Base-by-base conservation (phyloP, 305 asterid genomes). In the Rubia tinctorum region DNA sequence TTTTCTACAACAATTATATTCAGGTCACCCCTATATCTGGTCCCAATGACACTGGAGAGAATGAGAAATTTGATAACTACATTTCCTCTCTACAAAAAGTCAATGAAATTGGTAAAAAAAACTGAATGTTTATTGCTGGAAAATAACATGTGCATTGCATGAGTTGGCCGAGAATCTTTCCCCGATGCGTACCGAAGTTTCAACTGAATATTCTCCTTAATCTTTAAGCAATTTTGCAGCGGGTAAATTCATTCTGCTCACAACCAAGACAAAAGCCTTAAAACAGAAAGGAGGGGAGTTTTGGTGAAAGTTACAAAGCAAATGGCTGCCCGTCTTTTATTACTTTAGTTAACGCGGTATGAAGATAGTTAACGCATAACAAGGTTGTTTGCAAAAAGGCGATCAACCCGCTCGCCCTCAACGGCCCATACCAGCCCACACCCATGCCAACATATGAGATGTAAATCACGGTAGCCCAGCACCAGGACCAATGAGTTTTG, bases 61-160 rank as follows among this genome's bases (percentile, higher is more conserved):
- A 49, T 47, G 67, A 44, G 39, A 62, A 73, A 47, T 63, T 62
- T 47, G 76, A 73, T 62, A 45, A 62, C 69, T 44, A 61, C 76
- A 63, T 30, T 40, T 66, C 27, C 22, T 59, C 20, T 71, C 40
- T 3, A 30, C 34, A 30, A 30, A 27, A 18, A n/a, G 76, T 45
- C 76, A 72, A 72, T 62, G 63, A 27, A 62, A 61, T 61, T 14
- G 18, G 20, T 72, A 22, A 64, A 64, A 15, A 64, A 5, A 13
- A n/a, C 30, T n/a, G 12, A 58, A 53, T 22, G 59, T 53, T 53
- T 53, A 17, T 58, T 15, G 22, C 7, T 9, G 22, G 18, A 30
- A 30, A 53, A 53, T 53, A 53, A 53, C 17, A 6, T 17, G 10
- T 17, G 6, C 17, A 44, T 30, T 73, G 8, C 58, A 71, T 34